Base-by-base conservation (phyloP, 371 early-diverging fungal species). In the Rhizopus stolonifer region DNA sequence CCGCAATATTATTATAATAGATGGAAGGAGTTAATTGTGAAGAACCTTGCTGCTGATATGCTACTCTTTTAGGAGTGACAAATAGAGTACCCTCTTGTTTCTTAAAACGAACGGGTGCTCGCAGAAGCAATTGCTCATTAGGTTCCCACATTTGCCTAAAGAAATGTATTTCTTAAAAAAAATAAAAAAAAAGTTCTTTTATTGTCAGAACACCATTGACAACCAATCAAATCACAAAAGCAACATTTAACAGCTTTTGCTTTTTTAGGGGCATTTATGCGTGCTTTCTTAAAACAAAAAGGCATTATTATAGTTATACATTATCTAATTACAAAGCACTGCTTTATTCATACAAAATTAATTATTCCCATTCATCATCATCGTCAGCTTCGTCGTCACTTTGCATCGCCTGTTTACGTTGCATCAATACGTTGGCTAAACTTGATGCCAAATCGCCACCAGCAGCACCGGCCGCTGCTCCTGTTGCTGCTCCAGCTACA, bases 31-130 rank as follows among this genome's bases (percentile, higher is more conserved):
- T 67, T 29, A 77, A 46, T 25, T 69, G 71, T 5, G 74, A 69
- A 13, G 70, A 72, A 1, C 77, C 79, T 38, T 77, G 70, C 33
- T 74, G 80, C 11, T 79, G 82, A 79, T 80, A 83, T 10, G 80
- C 72, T 19, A 81, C 68, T 55, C 82, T 66, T 23, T 71, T 60
- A 49, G 77, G 80, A 46, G 82, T 83, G 11, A 81, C 67, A 60
- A 72, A 80, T 18, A 76, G 43, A 1, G 70, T 77, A n/a, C 84
- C 84, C 24, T 79, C 70, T 36, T 69, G 71, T 39, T 79, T 81
- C 38, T 72, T 75, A 49, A 70, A 83, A 23, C 54, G 61, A n/a
- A 76, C 69, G 22, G 60, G 55, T 17, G 79, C 80, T 60, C 81
- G 73, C 42, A 70, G 56, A 22, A 70, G 64, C 9, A 81, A 55